Percentiles rank a stretch among this genome's conserved stretches.
Evolutionary conservation across 2,329 filamentous ascomycete genomes (phyloP).

Genomic region (Epichloe sp.): DNA sequence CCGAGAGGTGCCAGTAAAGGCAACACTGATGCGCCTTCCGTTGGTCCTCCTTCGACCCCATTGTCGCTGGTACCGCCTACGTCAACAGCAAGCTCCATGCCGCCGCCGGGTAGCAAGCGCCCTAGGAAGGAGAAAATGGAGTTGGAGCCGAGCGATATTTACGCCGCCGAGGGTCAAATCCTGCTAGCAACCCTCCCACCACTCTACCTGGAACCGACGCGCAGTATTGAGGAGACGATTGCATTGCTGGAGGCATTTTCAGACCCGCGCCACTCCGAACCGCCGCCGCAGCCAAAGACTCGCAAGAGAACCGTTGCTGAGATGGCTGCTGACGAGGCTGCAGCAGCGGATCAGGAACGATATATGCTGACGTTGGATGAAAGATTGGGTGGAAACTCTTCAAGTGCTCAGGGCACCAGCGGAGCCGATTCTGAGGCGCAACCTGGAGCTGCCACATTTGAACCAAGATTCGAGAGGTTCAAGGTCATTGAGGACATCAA

Average conservation of each 20-base stretch:
- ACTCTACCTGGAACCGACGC: constrained; percentile 65
- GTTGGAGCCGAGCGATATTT: constrained; percentile 59
- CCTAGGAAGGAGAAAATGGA: constrained; percentile 62
- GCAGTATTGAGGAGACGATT: constrained; percentile 54
- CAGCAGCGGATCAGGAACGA: constrained; percentile 76
- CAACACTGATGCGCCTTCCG: constrained; percentile 22
- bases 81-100: constrained; percentile 45
- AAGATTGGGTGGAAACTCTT: constrained; percentile 49
- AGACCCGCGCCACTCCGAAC: constrained; percentile 64
- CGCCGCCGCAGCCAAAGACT: constrained; percentile 72
- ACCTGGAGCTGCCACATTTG: constrained; percentile 59
- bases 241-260: constrained; percentile 56
- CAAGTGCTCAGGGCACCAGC: constrained; percentile 41
- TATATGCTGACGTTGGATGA: constrained; percentile 93
- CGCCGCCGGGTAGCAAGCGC: constrained; percentile 53
- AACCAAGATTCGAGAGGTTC: constrained; percentile 79
- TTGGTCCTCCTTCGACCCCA: constrained; percentile 55
- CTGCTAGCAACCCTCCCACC: constrained; percentile 60
- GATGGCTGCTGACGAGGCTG: constrained; percentile 85
- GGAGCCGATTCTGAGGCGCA: constrained; percentile 61
- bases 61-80: constrained; percentile 46
- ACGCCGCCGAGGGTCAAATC: constrained; percentile 64
- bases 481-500: constrained; percentile 83
- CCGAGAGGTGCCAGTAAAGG: constrained; percentile 35
- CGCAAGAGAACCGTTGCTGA: constrained; percentile 91